Conservation (phyloP, 2,329 filamentous ascomycete species). For the Colletotrichum simmondsii region DNA sequence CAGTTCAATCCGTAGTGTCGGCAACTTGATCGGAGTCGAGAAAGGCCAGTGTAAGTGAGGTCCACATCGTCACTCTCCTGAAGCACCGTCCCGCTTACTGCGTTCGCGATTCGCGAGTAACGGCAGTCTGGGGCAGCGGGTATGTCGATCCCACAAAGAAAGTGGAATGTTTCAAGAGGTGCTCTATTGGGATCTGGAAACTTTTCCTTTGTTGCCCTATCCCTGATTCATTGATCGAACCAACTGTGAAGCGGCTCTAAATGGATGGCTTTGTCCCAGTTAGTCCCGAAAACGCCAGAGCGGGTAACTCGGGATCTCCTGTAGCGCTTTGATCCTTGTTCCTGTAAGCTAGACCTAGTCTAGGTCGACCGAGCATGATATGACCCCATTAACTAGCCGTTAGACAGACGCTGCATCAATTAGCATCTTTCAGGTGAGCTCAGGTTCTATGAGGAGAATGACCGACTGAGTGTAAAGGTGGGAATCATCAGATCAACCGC, state of each 20-base stretch:
- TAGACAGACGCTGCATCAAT: neutral
- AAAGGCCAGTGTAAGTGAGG: neutral
- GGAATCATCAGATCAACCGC: neutral
- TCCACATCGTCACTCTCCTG: neutral
- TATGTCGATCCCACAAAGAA: neutral
- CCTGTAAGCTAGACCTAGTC: neutral
- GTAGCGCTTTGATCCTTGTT: neutral
- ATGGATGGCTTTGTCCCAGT: constrained; percentile 3
- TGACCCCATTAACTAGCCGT: neutral
- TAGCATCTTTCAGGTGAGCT: neutral
- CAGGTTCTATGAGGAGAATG: neutral
- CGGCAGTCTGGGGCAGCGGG: neutral
- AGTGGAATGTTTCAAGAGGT: neutral
- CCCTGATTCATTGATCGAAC: neutral
- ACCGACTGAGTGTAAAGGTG: neutral
- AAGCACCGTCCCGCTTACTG: neutral
- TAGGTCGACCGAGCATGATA: neutral
- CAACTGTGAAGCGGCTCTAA: neutral
- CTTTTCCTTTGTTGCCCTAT: neutral
- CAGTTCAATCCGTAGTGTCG: neutral
- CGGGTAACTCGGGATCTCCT: constrained; percentile 11
- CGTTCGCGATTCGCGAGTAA: neutral
- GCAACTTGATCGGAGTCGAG: neutral
- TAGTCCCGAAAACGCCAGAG: neutral
- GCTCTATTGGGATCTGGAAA: neutral